Conservation (phyloP, 2,329 filamentous ascomycete species). For the Chaetomium olivaceum region DNA sequence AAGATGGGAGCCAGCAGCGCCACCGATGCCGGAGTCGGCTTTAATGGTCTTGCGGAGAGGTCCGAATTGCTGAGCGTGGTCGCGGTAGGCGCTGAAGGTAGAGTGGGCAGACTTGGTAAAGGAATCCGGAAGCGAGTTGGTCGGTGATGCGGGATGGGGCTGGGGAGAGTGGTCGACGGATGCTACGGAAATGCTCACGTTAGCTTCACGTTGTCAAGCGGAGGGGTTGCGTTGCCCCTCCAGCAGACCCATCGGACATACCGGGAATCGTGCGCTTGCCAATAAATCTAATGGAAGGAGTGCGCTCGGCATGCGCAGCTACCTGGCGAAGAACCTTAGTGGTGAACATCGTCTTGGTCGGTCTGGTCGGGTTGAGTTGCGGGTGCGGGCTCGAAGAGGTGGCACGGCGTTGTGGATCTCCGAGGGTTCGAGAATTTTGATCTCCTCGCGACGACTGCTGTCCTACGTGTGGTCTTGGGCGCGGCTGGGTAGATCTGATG, state of each 20-base stretch:
- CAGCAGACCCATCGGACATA: constrained; percentile 41
- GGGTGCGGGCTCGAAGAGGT: constrained; percentile 1
- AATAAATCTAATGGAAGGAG: constrained; percentile 62
- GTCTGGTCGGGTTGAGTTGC: background rate
- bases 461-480: constrained; percentile 23
- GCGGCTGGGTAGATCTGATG: constrained; percentile 5
- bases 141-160: constrained; percentile 71
- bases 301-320: constrained; percentile 60
- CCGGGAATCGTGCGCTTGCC: constrained; percentile 61
- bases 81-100: constrained; percentile 74
- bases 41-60: constrained; percentile 64
- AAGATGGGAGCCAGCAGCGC: constrained; percentile 65
- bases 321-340: constrained; percentile 60
- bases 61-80: constrained; percentile 76
- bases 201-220: constrained; percentile 19
- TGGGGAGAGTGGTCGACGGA: constrained; percentile 71
- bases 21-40: constrained; percentile 53
- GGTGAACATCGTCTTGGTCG: constrained; percentile 47
- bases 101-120: constrained; percentile 53
- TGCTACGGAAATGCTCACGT: constrained; percentile 48
- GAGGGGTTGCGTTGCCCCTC: background rate
- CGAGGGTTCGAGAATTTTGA: constrained; percentile 6
- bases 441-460: constrained; percentile 35
- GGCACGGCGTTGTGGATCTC: background rate
- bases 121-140: constrained; percentile 59